phyloP scores from a whole-genome alignment of 2,329 filamentous ascomycete species.

The Exophiala spinifera region DNA sequence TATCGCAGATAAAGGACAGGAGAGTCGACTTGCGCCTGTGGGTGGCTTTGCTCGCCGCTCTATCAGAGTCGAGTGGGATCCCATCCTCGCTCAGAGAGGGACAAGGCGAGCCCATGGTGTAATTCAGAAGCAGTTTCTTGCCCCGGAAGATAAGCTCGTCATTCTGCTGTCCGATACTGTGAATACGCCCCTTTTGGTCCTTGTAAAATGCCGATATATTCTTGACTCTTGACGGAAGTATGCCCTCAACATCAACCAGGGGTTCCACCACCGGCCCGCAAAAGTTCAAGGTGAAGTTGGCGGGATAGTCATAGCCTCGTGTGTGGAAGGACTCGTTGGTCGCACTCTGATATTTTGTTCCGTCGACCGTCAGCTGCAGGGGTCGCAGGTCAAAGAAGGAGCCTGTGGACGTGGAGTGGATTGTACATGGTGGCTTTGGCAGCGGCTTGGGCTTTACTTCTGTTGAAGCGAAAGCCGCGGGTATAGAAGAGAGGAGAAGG shows the following conservation, averaged over 20 bases:
- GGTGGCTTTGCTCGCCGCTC: constrained; percentile 9
- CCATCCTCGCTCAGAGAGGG: constrained; percentile 31
- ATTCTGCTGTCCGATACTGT: constrained; percentile 40
- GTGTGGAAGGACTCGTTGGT: constrained; percentile 49
- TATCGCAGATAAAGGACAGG: constrained; percentile 89
- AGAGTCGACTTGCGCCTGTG: constrained; percentile 70
- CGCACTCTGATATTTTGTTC: constrained; percentile 46
- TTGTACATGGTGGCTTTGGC: constrained; percentile 60
- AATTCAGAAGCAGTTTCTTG: constrained; percentile 68
- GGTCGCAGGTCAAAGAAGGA: constrained; percentile 63
- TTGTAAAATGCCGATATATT: constrained; percentile 52
- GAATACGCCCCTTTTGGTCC: constrained; percentile 23
- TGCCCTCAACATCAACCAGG: constrained; percentile 46
- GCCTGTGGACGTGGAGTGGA: constrained; percentile 58
- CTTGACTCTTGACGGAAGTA: constrained; percentile 40
- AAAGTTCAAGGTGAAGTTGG: constrained; percentile 52
- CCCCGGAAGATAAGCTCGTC: constrained; percentile 48
- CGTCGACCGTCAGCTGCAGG: constrained; percentile 36
- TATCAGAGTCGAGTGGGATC: constrained; percentile 20
- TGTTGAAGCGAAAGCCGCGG: constrained; percentile 35
- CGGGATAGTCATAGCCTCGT: constrained; percentile 48
- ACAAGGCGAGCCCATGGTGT: constrained; percentile 73
- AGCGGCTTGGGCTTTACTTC: constrained; percentile 42
- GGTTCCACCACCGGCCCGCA: constrained; percentile 50
- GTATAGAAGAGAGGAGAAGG: constrained; percentile 35